phyloP scores from a whole-genome alignment of 2,329 filamentous ascomycete genomes.

The Phoma sp. region DNA sequence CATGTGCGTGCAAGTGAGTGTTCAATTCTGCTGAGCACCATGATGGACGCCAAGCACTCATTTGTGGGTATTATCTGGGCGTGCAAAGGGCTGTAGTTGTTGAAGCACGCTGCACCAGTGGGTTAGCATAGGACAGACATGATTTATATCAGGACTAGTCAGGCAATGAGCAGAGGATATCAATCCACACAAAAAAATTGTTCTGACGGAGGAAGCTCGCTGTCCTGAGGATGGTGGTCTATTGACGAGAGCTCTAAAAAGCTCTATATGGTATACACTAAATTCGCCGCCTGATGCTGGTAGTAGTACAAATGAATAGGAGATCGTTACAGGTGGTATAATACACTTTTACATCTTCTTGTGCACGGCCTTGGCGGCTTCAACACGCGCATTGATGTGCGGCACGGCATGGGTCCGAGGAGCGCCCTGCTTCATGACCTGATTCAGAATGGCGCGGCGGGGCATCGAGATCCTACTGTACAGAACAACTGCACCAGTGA shows the following conservation, averaged over 20 bases:
- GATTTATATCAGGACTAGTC: no score
- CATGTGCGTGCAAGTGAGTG: neutral
- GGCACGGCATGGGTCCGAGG: slow-evolving; percentile 22
- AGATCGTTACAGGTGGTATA: slow-evolving; percentile 1
- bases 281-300: slow-evolving; percentile 15
- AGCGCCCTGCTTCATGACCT: slow-evolving; percentile 35
- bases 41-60: slow-evolving; percentile 30
- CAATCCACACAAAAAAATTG: no score
- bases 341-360: slow-evolving; percentile 21
- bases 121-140: no score
- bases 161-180: no score
- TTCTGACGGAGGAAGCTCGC: no score
- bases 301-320: slow-evolving; percentile 13
- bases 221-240: no score
- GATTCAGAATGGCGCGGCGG: slow-evolving; percentile 38
- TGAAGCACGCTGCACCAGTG: no score
- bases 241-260: slow-evolving; percentile 8
- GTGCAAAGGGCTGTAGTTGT: neutral
- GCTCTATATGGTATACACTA: slow-evolving; percentile 6
- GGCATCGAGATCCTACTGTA: slow-evolving; percentile 61
- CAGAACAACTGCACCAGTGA: slow-evolving; percentile 82
- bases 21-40: slow-evolving; percentile 23
- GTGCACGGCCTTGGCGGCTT: slow-evolving; percentile 24
- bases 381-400: slow-evolving; percentile 30
- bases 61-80: slow-evolving; percentile 1